Evolutionary conservation across 495 filamentous ascomycete species (phyloP), one percentile per base, ranked within the genome.

Genomic region (Sporormia fimetaria): DNA sequence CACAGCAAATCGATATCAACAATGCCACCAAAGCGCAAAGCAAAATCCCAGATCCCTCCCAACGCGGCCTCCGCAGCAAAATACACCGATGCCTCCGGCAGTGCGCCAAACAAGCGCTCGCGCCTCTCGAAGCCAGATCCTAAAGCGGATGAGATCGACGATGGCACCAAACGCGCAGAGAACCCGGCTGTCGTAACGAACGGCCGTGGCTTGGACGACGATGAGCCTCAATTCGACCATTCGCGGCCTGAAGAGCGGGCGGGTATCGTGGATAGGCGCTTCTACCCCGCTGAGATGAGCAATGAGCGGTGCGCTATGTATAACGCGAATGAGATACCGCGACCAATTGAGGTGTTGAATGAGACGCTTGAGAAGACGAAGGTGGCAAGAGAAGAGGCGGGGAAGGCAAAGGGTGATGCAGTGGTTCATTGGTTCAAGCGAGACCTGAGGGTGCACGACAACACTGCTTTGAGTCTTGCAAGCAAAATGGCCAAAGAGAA

Each of bases 381-480:
- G 7, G 26, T 34, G 2, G 34, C 27, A 28, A 49, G 62, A 8
- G 40, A 40, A 5, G 44, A 60, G 0, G 64, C 18, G 4, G 31
- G 36, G 10, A 40, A 36, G 12, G 21, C 56, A 6, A 61, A 71
- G 2, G 70, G 70, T 23, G 65, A 73, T 20, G 76, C 78, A 0
- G 83, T 94, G 0, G 74, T 94, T 4, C 83, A 93, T 62, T 93
- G 87, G 87, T 93, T 87, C 63, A 90, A 92, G 58, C 75, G 74
- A 40, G 87, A 94, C 58, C 60, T 94, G 33, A 68, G 87, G 4
- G 66, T 71, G 1, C 52, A 62, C 4, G 87, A 94, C 52, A 94
- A 94, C 51, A 77, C 76, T 12, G 76, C 75, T 0, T 57, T 94
- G 30, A 66, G 70, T 47, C 57, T 73, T 44, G 87, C 87, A 2